Conservation (phyloP, 768 basidiomycete species). For the Kockovaella imperatae region DNA sequence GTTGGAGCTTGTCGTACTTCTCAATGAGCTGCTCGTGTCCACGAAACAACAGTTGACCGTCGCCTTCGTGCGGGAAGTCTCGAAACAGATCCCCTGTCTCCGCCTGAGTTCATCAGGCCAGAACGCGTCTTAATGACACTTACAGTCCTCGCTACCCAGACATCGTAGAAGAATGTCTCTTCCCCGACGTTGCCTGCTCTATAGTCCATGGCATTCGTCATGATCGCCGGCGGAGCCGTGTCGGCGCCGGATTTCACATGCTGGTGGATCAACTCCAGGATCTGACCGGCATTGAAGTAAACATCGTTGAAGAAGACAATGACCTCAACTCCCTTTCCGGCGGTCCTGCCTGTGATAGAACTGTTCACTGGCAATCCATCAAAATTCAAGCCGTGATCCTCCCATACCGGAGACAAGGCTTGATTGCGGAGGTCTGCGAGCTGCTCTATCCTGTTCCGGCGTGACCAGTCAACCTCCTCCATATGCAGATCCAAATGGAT, state of each 20-base stretch:
- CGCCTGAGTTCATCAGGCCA: constrained; percentile 10
- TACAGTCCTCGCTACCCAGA: constrained; percentile 43
- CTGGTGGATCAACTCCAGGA: constrained; percentile 39
- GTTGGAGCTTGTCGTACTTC: constrained; percentile 21
- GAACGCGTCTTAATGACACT: constrained; percentile 6
- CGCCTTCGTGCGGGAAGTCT: neutral
- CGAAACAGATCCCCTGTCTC: constrained; percentile 15
- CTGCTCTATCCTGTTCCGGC: neutral
- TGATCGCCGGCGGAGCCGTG: constrained; percentile 21
- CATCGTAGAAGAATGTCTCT: constrained; percentile 30
- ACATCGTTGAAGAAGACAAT: constrained; percentile 42
- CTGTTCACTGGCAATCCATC: neutral
- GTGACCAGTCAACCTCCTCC: neutral
- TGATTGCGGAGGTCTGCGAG: neutral
- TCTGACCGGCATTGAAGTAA: constrained; percentile 31
- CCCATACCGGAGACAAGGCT: neutral
- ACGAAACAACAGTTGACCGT: constrained; percentile 25
- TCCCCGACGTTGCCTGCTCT: constrained; percentile 23
- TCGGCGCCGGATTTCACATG: neutral
- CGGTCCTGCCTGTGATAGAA: neutral
- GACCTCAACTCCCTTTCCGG: neutral
- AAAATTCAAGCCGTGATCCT: neutral
- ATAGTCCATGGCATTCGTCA: constrained; percentile 42
- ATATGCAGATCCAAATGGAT: neutral
- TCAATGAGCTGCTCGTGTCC: constrained; percentile 12